A percentile compares a stretch with the other conserved stretches of the same genome.
These are phyloP conservation scores for Moelleriella libera DNA, from an alignment of 2,329 filamentous ascomycete species.

Conservation along the genomic window DNA sequence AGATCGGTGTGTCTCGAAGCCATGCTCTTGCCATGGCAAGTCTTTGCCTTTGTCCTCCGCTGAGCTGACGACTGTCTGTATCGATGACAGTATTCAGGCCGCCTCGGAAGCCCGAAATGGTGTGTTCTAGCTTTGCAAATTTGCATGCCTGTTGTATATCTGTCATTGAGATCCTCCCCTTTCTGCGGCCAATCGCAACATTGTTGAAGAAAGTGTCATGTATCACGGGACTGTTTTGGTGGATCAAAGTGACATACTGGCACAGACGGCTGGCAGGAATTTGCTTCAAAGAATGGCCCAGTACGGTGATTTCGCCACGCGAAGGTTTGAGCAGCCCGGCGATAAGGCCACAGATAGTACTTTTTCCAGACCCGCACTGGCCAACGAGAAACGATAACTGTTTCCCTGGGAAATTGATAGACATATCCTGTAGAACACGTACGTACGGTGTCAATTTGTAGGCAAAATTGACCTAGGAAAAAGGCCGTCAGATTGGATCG, in stretches of 20 bases:
- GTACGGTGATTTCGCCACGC: slow-evolving; percentile 53
- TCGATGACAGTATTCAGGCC: slow-evolving; percentile 63
- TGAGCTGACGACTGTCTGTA: slow-evolving; percentile 53
- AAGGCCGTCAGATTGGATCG: not conserved
- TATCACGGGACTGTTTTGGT: slow-evolving; percentile 73
- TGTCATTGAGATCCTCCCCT: slow-evolving; percentile 29
- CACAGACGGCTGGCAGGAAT: slow-evolving; percentile 62
- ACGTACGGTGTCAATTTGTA: slow-evolving; percentile 59
- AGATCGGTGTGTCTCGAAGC: slow-evolving; percentile 61
- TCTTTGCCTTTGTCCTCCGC: slow-evolving; percentile 74
- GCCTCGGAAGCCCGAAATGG: slow-evolving; percentile 50
- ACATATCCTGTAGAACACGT: slow-evolving; percentile 44
- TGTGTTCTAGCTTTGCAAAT: slow-evolving; percentile 54
- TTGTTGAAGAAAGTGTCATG: slow-evolving; percentile 68
- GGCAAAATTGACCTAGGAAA: slow-evolving; percentile 56
- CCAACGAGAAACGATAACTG: slow-evolving; percentile 73
- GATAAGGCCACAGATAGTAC: slow-evolving; percentile 70
- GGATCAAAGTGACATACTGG: slow-evolving; percentile 63
- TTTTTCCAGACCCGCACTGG: slow-evolving; percentile 82
- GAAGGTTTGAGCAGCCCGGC: slow-evolving; percentile 60
- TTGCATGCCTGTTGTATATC: slow-evolving; percentile 50
- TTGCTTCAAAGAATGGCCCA: slow-evolving; percentile 44
- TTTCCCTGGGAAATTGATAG: slow-evolving; percentile 57
- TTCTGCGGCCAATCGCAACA: slow-evolving; percentile 53
- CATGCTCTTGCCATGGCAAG: slow-evolving; percentile 68